Conservation (phyloP, 768 basidiomycete species). For the Pleurotus djamor region DNA sequence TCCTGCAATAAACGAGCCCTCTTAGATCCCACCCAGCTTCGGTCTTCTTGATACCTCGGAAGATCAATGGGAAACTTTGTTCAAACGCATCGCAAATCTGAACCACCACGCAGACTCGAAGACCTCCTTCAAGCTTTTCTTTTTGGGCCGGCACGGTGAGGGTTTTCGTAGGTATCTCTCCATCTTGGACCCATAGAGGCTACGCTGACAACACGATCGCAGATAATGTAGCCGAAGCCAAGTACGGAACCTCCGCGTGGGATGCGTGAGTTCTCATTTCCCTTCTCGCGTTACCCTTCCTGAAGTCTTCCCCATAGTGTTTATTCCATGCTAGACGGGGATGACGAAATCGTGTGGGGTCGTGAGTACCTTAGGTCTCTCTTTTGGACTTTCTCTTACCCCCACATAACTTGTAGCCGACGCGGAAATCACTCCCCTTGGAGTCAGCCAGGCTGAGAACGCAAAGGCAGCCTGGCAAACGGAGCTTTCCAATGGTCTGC, state of each 20-base stretch:
- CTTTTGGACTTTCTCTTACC: background rate
- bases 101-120: background rate
- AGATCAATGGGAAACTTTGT: background rate
- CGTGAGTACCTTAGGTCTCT: slow-evolving; percentile 40
- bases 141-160: background rate
- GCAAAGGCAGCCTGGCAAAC: slow-evolving; percentile 44
- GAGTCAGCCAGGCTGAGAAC: slow-evolving; percentile 50
- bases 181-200: too few species aligned
- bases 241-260: slow-evolving; percentile 63
- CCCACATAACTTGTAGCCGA: slow-evolving; percentile 44
- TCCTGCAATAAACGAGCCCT: background rate
- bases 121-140: background rate
- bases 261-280: slow-evolving; percentile 39
- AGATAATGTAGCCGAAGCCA: slow-evolving; percentile 68
- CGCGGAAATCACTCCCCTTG: slow-evolving; percentile 57
- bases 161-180: background rate
- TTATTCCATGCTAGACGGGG: slow-evolving; percentile 65
- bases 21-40: background rate
- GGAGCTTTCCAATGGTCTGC: slow-evolving; percentile 42
- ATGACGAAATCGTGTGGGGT: slow-evolving; percentile 71
- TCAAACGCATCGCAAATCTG: background rate
- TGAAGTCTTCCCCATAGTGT: slow-evolving; percentile 33
- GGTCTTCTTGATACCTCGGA: background rate
- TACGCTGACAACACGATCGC: too few species aligned
- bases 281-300: background rate